Evolutionary conservation across 2,329 filamentous ascomycete species (phyloP).

Genomic region (Taxawa tesnikishii): DNA sequence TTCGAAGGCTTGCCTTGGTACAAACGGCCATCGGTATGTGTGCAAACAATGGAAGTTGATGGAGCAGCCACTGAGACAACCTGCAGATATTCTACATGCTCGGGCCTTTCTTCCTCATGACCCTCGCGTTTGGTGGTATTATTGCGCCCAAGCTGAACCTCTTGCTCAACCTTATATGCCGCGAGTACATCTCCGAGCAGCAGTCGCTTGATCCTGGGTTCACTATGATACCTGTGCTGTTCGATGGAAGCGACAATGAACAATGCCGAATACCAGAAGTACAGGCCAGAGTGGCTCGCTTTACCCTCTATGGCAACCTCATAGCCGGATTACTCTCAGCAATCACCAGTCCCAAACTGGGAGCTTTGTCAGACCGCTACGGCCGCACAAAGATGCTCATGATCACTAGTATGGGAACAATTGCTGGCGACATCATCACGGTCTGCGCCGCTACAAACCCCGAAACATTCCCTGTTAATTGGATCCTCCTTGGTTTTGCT

Average conservation of each 20-base stretch:
- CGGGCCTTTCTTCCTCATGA: constrained; percentile 67
- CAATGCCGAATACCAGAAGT: constrained; percentile 74
- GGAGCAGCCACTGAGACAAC: not conserved
- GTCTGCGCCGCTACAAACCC: constrained; percentile 68
- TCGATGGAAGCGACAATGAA: constrained; percentile 54
- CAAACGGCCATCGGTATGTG: constrained; percentile 42
- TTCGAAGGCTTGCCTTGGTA: constrained; percentile 52
- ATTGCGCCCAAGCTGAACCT: constrained; percentile 81
- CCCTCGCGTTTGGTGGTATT: constrained; percentile 73
- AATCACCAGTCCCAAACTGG: constrained; percentile 69
- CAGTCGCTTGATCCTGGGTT: constrained; percentile 45
- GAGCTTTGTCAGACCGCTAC: constrained; percentile 74
- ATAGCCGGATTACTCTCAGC: constrained; percentile 67
- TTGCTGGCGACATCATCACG: constrained; percentile 62
- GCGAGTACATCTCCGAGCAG: constrained; percentile 64
- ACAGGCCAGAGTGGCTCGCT: constrained; percentile 62
- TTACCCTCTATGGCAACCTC: constrained; percentile 65
- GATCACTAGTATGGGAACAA: constrained; percentile 59
- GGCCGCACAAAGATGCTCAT: constrained; percentile 67
- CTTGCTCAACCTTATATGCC: constrained; percentile 73
- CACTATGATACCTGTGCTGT: constrained; percentile 49
- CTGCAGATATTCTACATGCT: constrained; percentile 66
- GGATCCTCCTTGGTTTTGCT: constrained; percentile 63
- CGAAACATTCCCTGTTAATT: constrained; percentile 59
- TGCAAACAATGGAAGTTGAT: not conserved